These are phyloP conservation scores for Hemisphaericaspora nanyangensis DNA, from an alignment of 805 yeast genomes.

Conservation along the genomic window DNA sequence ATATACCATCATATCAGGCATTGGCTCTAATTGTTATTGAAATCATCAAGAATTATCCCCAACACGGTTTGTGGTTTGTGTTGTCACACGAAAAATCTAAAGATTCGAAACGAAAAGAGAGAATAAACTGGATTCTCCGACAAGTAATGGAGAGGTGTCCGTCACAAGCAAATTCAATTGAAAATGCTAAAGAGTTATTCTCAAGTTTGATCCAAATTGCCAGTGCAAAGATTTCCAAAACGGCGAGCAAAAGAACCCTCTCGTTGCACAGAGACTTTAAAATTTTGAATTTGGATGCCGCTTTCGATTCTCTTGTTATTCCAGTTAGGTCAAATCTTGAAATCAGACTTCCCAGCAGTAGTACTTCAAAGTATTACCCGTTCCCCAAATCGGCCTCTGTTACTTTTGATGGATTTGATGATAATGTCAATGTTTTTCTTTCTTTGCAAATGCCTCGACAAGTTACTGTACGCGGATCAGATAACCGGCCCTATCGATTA, in stretches of 20 bases:
- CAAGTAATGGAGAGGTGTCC: neutral
- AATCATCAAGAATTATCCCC: slow-evolving; percentile 66
- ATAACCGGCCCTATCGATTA: slow-evolving; percentile 68
- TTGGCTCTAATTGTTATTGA: slow-evolving; percentile 55
- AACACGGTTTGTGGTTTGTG: slow-evolving; percentile 82
- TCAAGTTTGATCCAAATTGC: slow-evolving; percentile 44
- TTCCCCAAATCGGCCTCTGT: slow-evolving; percentile 40
- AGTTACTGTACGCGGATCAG: slow-evolving; percentile 70
- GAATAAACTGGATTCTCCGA: slow-evolving; percentile 23
- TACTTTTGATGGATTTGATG: slow-evolving; percentile 62
- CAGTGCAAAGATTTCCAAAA: slow-evolving; percentile 32
- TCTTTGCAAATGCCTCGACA: slow-evolving; percentile 89
- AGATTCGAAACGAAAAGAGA: slow-evolving; percentile 24
- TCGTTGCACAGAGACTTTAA: slow-evolving; percentile 40
- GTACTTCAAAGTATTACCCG: slow-evolving; percentile 40
- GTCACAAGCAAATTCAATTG: slow-evolving; percentile 8
- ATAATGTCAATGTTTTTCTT: slow-evolving; percentile 62
- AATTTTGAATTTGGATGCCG: slow-evolving; percentile 25
- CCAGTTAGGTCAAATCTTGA: slow-evolving; percentile 73
- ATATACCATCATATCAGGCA: slow-evolving; percentile 50
- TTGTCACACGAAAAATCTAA: slow-evolving; percentile 65
- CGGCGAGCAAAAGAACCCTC: slow-evolving; percentile 27
- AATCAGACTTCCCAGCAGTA: slow-evolving; percentile 51
- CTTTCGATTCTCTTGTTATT: slow-evolving; percentile 52
- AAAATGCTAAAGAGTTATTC: slow-evolving; percentile 33